Evolutionary conservation across 257 asterid species (phyloP).

Genomic region (Avicennia marina): DNA sequence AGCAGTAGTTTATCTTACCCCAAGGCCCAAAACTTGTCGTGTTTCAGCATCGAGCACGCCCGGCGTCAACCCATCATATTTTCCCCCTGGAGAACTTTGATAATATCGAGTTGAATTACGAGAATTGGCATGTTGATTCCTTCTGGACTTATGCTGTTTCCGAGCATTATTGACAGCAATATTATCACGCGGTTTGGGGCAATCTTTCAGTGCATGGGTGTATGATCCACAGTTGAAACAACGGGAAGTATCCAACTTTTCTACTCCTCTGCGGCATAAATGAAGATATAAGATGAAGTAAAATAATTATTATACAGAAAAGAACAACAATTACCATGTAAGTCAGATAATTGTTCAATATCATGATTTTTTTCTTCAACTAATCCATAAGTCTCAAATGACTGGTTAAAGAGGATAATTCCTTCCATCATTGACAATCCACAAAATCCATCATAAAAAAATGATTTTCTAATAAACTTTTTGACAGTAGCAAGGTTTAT

Average conservation of each 20-base stretch:
- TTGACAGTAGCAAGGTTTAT: no score
- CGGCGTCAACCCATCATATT: constrained; percentile 81
- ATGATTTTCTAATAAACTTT: no score
- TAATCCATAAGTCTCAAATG: background rate
- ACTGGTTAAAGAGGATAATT: background rate
- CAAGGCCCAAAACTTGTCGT: constrained; percentile 72
- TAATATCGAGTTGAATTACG: constrained; percentile 79
- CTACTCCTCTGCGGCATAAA: constrained; percentile 47
- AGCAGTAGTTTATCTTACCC: constrained; percentile 48
- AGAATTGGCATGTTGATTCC: constrained; percentile 53
- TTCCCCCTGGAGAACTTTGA: constrained; percentile 74
- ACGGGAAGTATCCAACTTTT: constrained; percentile 55
- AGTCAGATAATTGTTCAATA: no score
- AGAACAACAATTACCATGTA: background rate
- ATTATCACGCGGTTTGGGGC: constrained; percentile 87
- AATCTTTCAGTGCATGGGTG: constrained; percentile 81
- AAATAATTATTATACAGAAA: background rate
- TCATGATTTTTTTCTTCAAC: background rate
- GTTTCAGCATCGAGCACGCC: constrained; percentile 90
- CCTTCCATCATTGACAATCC: background rate
- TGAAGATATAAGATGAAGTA: constrained; percentile 20
- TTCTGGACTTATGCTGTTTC: constrained; percentile 61
- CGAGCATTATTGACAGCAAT: constrained; percentile 85
- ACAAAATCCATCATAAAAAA: background rate
- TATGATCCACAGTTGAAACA: constrained; percentile 96